Percentiles rank a stretch among this genome's conserved stretches.
Evolutionary conservation across 2,329 filamentous ascomycete species (phyloP).

Genomic region (Colletotrichum sp.): DNA sequence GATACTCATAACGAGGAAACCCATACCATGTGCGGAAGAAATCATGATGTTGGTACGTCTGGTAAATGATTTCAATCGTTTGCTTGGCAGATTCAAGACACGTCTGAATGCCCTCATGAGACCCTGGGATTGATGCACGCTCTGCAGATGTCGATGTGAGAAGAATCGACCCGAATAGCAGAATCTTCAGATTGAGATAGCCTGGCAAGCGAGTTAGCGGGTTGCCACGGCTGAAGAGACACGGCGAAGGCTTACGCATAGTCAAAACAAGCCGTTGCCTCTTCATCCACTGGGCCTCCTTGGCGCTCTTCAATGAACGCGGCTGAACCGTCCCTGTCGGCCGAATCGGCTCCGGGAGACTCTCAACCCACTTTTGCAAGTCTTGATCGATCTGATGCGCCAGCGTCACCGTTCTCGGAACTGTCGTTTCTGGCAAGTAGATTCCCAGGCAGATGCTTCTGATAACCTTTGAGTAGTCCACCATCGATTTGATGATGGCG

Average conservation of each 20-base stretch:
- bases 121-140: constrained; percentile 21
- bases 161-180: constrained; percentile 31
- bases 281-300: constrained; percentile 30
- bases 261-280: constrained; percentile 29
- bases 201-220: constrained; percentile 3
- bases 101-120: constrained; percentile 24
- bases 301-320: constrained; percentile 20
- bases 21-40: constrained; percentile 33
- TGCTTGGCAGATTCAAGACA: constrained; percentile 30
- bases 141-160: constrained; percentile 24
- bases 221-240: fast-evolving
- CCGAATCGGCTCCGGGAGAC: constrained; percentile 26
- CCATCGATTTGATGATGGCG: constrained; percentile 31
- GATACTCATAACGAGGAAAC: fast-evolving
- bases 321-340: constrained; percentile 19
- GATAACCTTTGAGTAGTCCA: constrained; percentile 31
- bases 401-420: constrained; percentile 22
- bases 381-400: constrained; percentile 28
- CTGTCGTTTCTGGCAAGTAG: constrained; percentile 26
- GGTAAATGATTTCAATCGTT: constrained; percentile 33
- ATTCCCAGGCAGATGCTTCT: constrained; percentile 28
- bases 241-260: constrained; percentile 20
- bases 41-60: constrained; percentile 31
- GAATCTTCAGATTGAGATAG: constrained; percentile 31
- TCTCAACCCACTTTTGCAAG: constrained; percentile 26